Evolutionary conservation across 2,329 filamentous ascomycete species (phyloP).

Genomic region (Microcera coccophila): DNA sequence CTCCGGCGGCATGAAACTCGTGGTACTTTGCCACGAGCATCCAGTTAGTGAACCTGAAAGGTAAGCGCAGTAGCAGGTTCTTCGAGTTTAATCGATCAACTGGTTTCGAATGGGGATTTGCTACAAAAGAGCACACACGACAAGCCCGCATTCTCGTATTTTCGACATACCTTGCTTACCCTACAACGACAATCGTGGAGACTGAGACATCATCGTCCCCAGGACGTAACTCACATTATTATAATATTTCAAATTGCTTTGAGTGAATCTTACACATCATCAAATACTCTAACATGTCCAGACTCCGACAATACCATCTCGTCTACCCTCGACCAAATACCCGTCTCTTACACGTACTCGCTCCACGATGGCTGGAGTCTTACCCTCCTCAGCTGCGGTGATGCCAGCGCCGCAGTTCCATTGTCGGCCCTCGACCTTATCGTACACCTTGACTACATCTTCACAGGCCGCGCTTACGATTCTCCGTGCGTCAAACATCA

Average conservation of each 20-base stretch:
- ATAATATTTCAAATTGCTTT: slow-evolving; percentile 14
- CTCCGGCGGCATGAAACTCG: too few species aligned
- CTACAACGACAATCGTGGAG: too few species aligned
- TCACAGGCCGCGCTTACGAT: slow-evolving; percentile 90
- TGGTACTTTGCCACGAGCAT: too few species aligned
- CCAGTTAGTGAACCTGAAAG: too few species aligned
- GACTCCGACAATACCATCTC: slow-evolving; percentile 81
- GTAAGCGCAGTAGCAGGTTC: too few species aligned
- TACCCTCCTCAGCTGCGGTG: slow-evolving; percentile 61
- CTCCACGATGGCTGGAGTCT: slow-evolving; percentile 68
- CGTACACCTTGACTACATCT: slow-evolving; percentile 94
- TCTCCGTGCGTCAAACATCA: slow-evolving; percentile 92
- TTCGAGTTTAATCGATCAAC: too few species aligned
- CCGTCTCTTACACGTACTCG: slow-evolving; percentile 88
- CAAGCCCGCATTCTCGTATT: too few species aligned
- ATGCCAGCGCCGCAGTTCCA: slow-evolving; percentile 94
- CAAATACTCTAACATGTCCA: slow-evolving; percentile 65
- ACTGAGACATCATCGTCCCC: too few species aligned
- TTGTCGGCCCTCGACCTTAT: slow-evolving; percentile 91
- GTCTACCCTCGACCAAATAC: slow-evolving; percentile 85
- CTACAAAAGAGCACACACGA: too few species aligned
- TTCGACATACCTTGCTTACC: too few species aligned
- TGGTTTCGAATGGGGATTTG: too few species aligned
- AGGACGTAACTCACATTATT: too few species aligned
- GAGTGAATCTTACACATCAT: slow-evolving; percentile 26